phyloP scores from a whole-genome alignment of 495 filamentous ascomycete species.

The Aspergillus cristatus region DNA sequence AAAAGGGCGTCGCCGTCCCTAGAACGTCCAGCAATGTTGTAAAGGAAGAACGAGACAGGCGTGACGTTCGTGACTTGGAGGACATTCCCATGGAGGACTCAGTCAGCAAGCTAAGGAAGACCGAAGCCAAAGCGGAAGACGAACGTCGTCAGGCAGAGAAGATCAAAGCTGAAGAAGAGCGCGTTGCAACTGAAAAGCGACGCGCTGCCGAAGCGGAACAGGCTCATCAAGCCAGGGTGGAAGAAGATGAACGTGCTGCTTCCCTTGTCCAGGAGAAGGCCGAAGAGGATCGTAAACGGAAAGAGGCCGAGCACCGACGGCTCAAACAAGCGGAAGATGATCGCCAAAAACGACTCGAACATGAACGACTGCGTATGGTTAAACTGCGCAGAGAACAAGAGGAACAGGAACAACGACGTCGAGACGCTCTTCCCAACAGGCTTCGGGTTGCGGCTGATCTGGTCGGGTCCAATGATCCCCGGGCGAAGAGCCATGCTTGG shows the following conservation, averaged over 20 bases:
- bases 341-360: constrained; percentile 42
- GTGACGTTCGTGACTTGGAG: constrained; percentile 15
- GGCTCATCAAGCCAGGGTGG: constrained; percentile 31
- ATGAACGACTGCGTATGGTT: constrained; percentile 45
- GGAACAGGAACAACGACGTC: constrained; percentile 47
- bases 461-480: constrained; percentile 37
- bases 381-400: constrained; percentile 42
- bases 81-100: constrained; percentile 23
- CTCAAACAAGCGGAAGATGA: constrained; percentile 48
- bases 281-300: constrained; percentile 43
- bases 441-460: constrained; percentile 41
- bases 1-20: not conserved
- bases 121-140: constrained; percentile 27
- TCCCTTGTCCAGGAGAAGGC: constrained; percentile 38
- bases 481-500: constrained; percentile 35
- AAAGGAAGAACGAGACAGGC: constrained; percentile 26
- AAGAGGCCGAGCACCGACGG: constrained; percentile 43
- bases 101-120: constrained; percentile 13
- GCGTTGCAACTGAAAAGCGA: constrained; percentile 29
- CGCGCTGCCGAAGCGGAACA: constrained; percentile 39
- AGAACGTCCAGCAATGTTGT: constrained; percentile 10
- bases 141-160: constrained; percentile 31
- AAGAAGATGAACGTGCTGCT: constrained; percentile 35
- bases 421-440: constrained; percentile 46
- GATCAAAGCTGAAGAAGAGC: constrained; percentile 11